Evolutionary conservation across 129 eudicot genomes (phyloP).

Genomic region (Centella asiatica): DNA sequence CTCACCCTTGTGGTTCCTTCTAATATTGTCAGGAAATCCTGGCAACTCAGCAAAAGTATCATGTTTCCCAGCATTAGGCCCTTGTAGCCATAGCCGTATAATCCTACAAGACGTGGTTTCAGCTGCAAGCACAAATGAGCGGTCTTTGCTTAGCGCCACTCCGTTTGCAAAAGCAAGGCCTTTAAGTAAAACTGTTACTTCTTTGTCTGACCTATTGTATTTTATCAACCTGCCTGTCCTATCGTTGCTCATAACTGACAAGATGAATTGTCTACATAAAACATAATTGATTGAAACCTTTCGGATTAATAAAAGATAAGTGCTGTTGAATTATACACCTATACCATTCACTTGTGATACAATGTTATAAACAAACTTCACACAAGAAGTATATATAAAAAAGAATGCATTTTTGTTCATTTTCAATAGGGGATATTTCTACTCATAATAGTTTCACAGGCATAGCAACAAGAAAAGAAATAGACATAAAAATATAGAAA

Average conservation of each 20-base stretch:
- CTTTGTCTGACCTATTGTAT: conserved; percentile 42
- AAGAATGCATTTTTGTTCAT: background rate
- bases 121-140: conserved; percentile 52
- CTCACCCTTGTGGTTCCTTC: conserved; percentile 48
- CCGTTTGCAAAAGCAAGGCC: conserved; percentile 83
- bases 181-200: conserved; percentile 32
- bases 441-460: background rate
- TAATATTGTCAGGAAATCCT: conserved; percentile 57
- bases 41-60: conserved; percentile 45
- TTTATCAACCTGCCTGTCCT: conserved; percentile 66
- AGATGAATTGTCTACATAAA: conserved; percentile 30
- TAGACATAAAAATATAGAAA: background rate
- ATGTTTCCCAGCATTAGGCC: conserved; percentile 43
- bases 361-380: background rate
- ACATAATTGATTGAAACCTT: background rate
- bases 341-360: background rate
- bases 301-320: background rate
- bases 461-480: background rate
- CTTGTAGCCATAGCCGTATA: conserved; percentile 59
- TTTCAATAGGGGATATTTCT: background rate
- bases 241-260: conserved; percentile 37
- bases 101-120: conserved; percentile 53
- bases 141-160: conserved; percentile 63
- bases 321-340: background rate
- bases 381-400: background rate